Conservation (phyloP, 2,329 filamentous ascomycete species). For the Coniochaeta prunicola region DNA sequence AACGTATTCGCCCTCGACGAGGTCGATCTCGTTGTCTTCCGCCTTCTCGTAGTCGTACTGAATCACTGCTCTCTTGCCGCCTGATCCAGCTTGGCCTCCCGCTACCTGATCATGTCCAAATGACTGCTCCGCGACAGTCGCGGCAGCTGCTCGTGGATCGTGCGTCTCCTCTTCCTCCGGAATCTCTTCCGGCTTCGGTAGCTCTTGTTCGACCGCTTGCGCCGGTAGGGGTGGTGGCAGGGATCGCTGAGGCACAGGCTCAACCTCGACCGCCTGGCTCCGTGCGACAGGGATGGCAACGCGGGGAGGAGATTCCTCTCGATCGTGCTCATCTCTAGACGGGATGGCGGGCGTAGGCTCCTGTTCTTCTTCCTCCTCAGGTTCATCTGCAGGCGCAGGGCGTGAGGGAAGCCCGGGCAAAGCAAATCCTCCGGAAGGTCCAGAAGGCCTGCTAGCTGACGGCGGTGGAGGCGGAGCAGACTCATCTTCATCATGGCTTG, state of each 20-base stretch:
- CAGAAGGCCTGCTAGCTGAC: conserved; percentile 60
- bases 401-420: conserved; percentile 69
- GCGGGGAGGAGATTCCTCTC: conserved; percentile 68
- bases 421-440: conserved; percentile 67
- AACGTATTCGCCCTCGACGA: conserved; percentile 81
- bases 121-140: conserved; percentile 42
- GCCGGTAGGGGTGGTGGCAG: conserved; percentile 55
- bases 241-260: conserved; percentile 41
- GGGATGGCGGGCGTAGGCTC: conserved; percentile 26
- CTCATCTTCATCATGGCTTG: conserved; percentile 34
- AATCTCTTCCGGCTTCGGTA: conserved; percentile 58
- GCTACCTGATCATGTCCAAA: conserved; percentile 30
- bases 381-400: conserved; percentile 45
- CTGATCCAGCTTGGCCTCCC: conserved; percentile 24
- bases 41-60: conserved; percentile 97
- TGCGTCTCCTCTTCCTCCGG: conserved; percentile 56
- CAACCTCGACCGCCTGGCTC: conserved; percentile 43
- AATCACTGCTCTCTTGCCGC: conserved; percentile 64
- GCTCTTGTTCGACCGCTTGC: conserved; percentile 42
- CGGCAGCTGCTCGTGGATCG: conserved; percentile 52
- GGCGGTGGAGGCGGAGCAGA: conserved; percentile 56
- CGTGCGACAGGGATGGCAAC: conserved; percentile 80
- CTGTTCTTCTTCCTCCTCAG: conserved; percentile 46
- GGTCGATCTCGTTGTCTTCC: conserved; percentile 92
- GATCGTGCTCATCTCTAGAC: conserved; percentile 29